Base-by-base conservation (phyloP, 495 filamentous ascomycete species). In the Pyrenula massariospora region DNA sequence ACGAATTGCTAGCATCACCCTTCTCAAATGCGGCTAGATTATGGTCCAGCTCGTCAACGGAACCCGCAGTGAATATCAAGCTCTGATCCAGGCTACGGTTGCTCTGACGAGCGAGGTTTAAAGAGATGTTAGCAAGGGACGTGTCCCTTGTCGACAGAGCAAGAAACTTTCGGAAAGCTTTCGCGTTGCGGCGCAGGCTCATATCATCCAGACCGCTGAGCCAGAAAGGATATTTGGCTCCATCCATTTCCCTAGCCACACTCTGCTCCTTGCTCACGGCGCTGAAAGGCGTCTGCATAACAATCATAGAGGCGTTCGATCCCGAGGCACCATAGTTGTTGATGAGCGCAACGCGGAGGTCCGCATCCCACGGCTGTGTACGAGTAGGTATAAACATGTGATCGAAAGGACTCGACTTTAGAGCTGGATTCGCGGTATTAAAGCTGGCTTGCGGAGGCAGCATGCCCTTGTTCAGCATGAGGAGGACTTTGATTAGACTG, bases 241-340 rank as follows among this genome's bases (percentile, higher is more conserved):
- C 19, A 8, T 5, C 19, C 50, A 20, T 8, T 10, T 24, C 5
- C 8, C 50, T 52, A 10, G 8, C 5, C 50, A 8, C 8, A 20
- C 10, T 8, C 50, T 5, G 19, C 20, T 8, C 20, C 8, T 20
- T 24, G n/a, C 10, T 52, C 8, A 8, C 10, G 22, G 19, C 24
- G 10, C 19, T 10, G 23, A 12, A 50, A 55, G 53, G 15, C 25
- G 19, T 12, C 21, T 52, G 24, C 25, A 12, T n/a, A 3, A 77
- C 59, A 10, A 81, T 56, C 53, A 80, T 61, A 0, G 75, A 70
- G 25, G 70, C 70, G 60, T 77, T 81, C 51, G 63, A 70, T 0
- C 78, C 77, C 0, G 73, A 68, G 0, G 76, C 78, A 2, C 78
- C 78, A 52, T 81, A 81, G 56, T 75, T 79, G 57, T 75, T 79